Evolutionary conservation across 345 rosid species (phyloP).

Genomic region (Bretschneidera sinensis): DNA sequence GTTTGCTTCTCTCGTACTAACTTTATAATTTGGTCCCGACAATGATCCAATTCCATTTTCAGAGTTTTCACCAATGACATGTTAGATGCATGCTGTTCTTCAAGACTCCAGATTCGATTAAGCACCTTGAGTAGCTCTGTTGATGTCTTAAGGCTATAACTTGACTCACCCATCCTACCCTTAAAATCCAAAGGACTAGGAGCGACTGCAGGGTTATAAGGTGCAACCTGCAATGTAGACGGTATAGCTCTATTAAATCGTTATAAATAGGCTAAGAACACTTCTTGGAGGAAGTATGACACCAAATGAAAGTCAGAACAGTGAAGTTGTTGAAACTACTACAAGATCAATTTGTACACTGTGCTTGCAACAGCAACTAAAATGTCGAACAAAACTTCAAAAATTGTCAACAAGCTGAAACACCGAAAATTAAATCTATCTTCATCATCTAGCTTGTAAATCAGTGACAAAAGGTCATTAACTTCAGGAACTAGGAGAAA

Average conservation of each 20-base stretch:
- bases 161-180: constrained; percentile 36
- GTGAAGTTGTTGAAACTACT: too few species aligned
- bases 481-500: too few species aligned
- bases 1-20: constrained; percentile 41
- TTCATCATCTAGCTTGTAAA: too few species aligned
- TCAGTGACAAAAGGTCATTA: too few species aligned
- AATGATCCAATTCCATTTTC: constrained; percentile 64
- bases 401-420: too few species aligned
- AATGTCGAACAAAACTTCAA: too few species aligned
- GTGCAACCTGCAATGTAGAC: constrained; percentile 46
- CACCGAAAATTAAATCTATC: too few species aligned
- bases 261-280: constrained; percentile 1
- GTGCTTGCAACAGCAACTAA: too few species aligned
- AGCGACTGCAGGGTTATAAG: constrained; percentile 45
- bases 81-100: constrained; percentile 76
- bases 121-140: constrained; percentile 75
- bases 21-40: constrained; percentile 58
- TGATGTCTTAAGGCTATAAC: constrained; percentile 62
- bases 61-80: constrained; percentile 57
- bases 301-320: too few species aligned
- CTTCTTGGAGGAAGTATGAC: too few species aligned
- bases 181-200: constrained; percentile 47
- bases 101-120: constrained; percentile 85
- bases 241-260: neutral
- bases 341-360: too few species aligned